Evolutionary conservation across 768 basidiomycete genomes (phyloP), one percentile per base, ranked within the genome.

Genomic region (Steccherinum ochraceum): DNA sequence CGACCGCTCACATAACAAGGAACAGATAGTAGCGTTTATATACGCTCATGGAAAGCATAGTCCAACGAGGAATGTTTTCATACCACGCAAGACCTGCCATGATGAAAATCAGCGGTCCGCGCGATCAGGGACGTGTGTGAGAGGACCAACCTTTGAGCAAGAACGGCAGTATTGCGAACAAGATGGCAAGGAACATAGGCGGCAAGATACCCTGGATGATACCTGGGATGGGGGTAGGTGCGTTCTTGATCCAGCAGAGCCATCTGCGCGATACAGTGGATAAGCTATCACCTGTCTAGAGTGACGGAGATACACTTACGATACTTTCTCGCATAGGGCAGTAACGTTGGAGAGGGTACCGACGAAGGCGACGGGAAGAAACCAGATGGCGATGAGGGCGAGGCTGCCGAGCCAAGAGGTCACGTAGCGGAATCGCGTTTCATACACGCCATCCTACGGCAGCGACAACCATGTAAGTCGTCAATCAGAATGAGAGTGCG

Each of bases 1-100:
- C n/a, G n/a, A 10, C 10, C 11, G 58, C 72, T 67, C 57, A 75
- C 71, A 84, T 71, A 45, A 84, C 67, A 23, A 85, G 71, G 67
- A 86, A 85, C 52, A 84, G 57, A 63, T 80, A 85, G 64, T 79
- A 87, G n/a, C 87, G 74, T 11, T 76, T 76, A 70, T 86, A 87
- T 24, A 89, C 75, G 60, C 80, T 81, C 52, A 85, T 69, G 42
- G 84, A 83, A n/a, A 89, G 77, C 19, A 80, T 68, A 0, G 83
- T 84, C 53, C 78, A 78, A 35, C 80, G 74, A 0, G 86, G 85
- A 44, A 84, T 84, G 43, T 84, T 84, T 62, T 87, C 80, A 56
- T 84, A 83, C 69, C 78, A 78, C 18, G 84, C 81, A 12, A 86
- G 65, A 13, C 65, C 83, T 68, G 47, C 18, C 23, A 24, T 35